Evolutionary conservation across 2,329 filamentous ascomycete species (phyloP).

Genomic region (Monosporascus sp.): DNA sequence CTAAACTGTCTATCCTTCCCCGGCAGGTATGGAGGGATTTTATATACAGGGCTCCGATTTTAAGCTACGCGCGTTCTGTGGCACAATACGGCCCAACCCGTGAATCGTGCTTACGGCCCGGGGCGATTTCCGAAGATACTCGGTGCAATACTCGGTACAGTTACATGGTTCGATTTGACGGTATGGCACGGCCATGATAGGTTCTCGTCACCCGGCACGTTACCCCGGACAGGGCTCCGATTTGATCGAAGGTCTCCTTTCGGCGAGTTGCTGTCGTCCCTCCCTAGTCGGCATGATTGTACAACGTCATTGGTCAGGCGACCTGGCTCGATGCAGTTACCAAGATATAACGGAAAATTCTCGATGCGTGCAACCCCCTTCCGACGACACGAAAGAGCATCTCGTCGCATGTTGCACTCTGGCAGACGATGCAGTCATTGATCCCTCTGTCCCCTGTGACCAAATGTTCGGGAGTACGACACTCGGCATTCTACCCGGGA

Average conservation of each 20-base stretch:
- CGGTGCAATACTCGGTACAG: neutral
- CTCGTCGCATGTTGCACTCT: neutral
- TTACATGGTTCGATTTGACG: neutral
- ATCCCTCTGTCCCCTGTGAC: neutral
- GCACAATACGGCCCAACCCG: neutral
- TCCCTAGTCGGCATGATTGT: neutral
- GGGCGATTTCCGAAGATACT: neutral
- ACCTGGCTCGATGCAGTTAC: neutral
- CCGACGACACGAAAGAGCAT: neutral
- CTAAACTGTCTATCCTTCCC: neutral
- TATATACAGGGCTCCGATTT: neutral
- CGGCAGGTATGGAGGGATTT: neutral
- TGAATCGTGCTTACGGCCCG: neutral
- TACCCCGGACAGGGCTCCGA: neutral
- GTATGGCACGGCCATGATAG: neutral
- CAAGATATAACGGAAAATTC: neutral
- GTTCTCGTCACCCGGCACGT: neutral
- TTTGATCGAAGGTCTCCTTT: neutral
- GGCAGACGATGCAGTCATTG: neutral
- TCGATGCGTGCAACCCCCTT: neutral
- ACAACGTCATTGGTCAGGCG: neutral
- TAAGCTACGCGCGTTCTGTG: neutral
- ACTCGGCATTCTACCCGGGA: too few relatives aligned
- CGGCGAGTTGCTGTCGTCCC: neutral
- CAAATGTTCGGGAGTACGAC: too few relatives aligned